Base-by-base conservation (phyloP, 2,329 filamentous ascomycete species). In the Fusarium stilboides region DNA sequence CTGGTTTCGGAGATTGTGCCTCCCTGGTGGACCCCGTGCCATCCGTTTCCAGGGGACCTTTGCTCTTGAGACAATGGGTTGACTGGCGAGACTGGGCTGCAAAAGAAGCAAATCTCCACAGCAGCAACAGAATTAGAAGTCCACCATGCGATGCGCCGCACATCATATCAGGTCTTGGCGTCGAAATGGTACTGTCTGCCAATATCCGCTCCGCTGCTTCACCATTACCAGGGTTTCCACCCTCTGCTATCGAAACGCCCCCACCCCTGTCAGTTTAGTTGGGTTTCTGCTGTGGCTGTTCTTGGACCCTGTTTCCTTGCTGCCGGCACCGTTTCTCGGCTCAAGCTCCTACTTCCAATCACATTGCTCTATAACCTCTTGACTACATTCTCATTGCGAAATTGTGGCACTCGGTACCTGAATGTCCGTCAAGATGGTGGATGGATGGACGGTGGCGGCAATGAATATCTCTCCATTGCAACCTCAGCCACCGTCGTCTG, bases 351-450 rank as follows among this genome's bases (percentile, higher is more conserved):
- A 24, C 36, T 45, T 53, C 60, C 59, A 68, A 65, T 68, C 65
- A 69, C 53, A 55, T 40, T 64, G 43, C 49, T 33, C 53, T 28
- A 37, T 62, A 22, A n/a, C 13, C 31, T 58, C 42, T 64, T 53
- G 42, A 50, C 53, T 56, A 53, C 50, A 33, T 52, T 31, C 28
- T 60, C 46, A 36, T 59, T 51, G 46, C 42, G 59, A 64, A 64
- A 53, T 43, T 64, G 67, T 70, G 58, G 63, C 68, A 68, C 63
- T 49, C 51, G 67, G 68, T 70, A 70, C 68, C 68, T 70, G 68
- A 70, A 68, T 65, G 50, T 59, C 37, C 54, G 57, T 47, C 40
- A 46, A 68, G 34, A 55, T 63, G 62, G 68, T 69, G 51, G 63
- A 54, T 31, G 37, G 62, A 61, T 57, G 51, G 45, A 56, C 37